Evolutionary conservation across 805 yeast genomes (phyloP).

Genomic region (Pichia heedii): DNA sequence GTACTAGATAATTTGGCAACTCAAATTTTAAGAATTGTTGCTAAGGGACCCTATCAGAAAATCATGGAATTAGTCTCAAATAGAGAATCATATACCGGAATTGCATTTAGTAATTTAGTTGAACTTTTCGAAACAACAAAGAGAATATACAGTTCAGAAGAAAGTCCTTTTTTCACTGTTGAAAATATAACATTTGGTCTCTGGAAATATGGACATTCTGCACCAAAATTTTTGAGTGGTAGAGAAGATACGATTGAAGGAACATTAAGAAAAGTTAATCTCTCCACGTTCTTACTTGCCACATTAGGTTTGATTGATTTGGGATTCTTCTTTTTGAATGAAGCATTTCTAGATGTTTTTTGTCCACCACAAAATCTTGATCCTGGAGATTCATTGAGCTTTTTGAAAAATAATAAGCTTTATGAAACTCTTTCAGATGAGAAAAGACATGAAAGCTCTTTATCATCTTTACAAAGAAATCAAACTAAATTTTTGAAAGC

Average conservation of each 20-base stretch:
- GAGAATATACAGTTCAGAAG: slow-evolving; percentile 53
- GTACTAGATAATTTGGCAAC: slow-evolving; percentile 74
- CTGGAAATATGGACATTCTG: slow-evolving; percentile 54
- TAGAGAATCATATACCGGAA: slow-evolving; percentile 57
- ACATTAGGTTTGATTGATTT: slow-evolving; percentile 76
- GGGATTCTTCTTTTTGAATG: slow-evolving; percentile 81
- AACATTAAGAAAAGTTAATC: slow-evolving; percentile 72
- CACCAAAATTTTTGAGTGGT: slow-evolving; percentile 49
- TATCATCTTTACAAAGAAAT: slow-evolving; percentile 14
- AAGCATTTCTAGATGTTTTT: slow-evolving; percentile 76
- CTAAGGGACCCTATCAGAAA: slow-evolving; percentile 68
- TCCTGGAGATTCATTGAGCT: slow-evolving; percentile 31
- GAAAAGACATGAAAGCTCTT: not conserved
- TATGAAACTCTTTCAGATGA: slow-evolving; percentile 10
- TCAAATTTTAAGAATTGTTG: slow-evolving; percentile 66
- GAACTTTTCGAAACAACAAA: slow-evolving; percentile 73
- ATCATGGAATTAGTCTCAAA: slow-evolving; percentile 61
- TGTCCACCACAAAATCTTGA: slow-evolving; percentile 63
- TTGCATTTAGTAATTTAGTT: slow-evolving; percentile 55
- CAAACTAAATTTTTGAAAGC: slow-evolving; percentile 52
- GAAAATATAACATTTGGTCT: slow-evolving; percentile 63
- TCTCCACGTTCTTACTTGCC: slow-evolving; percentile 84
- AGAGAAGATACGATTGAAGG: slow-evolving; percentile 54
- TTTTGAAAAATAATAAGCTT: slow-evolving; percentile 17
- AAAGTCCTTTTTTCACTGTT: slow-evolving; percentile 63